phyloP scores from a whole-genome alignment of 352 stramenopile species.

The Phytopythium aichiense region DNA sequence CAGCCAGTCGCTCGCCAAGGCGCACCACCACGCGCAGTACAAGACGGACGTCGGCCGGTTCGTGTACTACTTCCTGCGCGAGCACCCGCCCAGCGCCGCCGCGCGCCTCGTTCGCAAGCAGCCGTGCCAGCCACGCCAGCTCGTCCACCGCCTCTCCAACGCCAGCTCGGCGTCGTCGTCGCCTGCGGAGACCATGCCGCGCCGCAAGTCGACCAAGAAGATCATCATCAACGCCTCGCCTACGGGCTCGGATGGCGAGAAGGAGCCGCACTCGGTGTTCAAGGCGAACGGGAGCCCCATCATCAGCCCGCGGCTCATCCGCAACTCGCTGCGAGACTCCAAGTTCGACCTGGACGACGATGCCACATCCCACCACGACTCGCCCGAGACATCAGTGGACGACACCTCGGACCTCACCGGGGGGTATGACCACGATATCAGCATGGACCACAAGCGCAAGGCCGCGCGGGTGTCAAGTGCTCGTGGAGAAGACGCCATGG shows the following conservation, averaged over 20 bases:
- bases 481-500: slow-evolving; percentile 17
- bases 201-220: slow-evolving; percentile 53
- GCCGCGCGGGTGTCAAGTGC: slow-evolving; percentile 1
- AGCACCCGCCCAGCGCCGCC: slow-evolving; percentile 15
- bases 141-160: slow-evolving; percentile 9
- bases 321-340: slow-evolving; percentile 55
- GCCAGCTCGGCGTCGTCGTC: slow-evolving; percentile 10
- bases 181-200: slow-evolving; percentile 27
- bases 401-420: neutral
- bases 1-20: neutral
- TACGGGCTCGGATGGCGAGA: slow-evolving; percentile 15
- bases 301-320: slow-evolving; percentile 66
- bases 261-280: slow-evolving; percentile 50
- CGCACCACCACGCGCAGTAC: slow-evolving; percentile 13
- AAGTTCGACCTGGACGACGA: slow-evolving; percentile 46
- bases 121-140: slow-evolving; percentile 10
- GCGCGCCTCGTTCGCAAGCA: slow-evolving; percentile 3
- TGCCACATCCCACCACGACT: slow-evolving; percentile 19
- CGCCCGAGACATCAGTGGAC: slow-evolving; percentile 10
- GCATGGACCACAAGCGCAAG: slow-evolving; percentile 3
- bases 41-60: slow-evolving; percentile 31
- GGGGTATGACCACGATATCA: neutral
- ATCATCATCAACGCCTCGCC: slow-evolving; percentile 36
- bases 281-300: slow-evolving; percentile 55
- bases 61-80: slow-evolving; percentile 28